Evolutionary conservation across 768 basidiomycete species (phyloP).

Genomic region (Boletales sp.): DNA sequence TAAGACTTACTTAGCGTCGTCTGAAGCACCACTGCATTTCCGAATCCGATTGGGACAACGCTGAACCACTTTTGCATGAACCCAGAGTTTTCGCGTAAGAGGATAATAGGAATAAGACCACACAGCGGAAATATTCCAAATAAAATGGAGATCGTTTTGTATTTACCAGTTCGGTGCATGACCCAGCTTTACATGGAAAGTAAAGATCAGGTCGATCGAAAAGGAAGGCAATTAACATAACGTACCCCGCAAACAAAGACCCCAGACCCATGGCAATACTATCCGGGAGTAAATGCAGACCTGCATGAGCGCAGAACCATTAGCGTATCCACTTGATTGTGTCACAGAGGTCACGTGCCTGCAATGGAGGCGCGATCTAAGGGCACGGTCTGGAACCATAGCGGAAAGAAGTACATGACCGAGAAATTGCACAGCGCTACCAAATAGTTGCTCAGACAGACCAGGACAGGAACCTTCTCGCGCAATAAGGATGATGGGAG

Average conservation of each 20-base stretch:
- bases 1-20: conserved; percentile 11
- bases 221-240: too few relatives aligned
- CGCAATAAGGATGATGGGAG: conserved; percentile 63
- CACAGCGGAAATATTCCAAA: conserved; percentile 50
- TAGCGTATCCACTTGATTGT: neutral
- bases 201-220: neutral
- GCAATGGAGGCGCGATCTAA: conserved; percentile 64
- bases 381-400: conserved; percentile 80
- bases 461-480: conserved; percentile 64
- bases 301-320: conserved; percentile 16
- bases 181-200: conserved; percentile 31
- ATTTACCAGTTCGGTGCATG: conserved; percentile 51
- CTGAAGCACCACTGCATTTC: conserved; percentile 18
- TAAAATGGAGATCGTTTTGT: conserved; percentile 43
- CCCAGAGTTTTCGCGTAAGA: conserved; percentile 21
- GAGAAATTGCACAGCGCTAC: conserved; percentile 74
- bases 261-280: conserved; percentile 47
- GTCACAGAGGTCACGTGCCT: conserved; percentile 32
- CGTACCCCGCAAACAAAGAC: conserved; percentile 47
- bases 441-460: conserved; percentile 67
- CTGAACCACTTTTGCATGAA: conserved; percentile 20
- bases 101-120: conserved; percentile 37
- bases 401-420: conserved; percentile 73
- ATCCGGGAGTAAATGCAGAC: conserved; percentile 49
- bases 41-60: conserved; percentile 15